Percentiles rank a stretch among this genome's conserved stretches.
phyloP scores from a whole-genome alignment of 345 rosid genomes.

The Ricinus communis region DNA sequence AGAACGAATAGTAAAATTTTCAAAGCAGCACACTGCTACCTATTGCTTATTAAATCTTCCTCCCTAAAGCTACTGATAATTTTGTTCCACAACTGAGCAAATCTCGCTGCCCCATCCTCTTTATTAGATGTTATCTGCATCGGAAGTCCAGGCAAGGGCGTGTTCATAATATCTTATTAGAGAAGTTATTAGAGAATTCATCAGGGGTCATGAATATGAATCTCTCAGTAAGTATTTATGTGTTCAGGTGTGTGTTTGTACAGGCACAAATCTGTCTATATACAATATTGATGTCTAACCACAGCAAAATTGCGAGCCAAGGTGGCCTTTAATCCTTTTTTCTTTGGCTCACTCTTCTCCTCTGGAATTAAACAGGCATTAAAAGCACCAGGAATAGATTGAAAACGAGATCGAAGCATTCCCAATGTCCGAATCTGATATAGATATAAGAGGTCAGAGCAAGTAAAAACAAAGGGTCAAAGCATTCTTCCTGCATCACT shows the following conservation, averaged over 20 bases:
- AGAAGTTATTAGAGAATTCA: background rate
- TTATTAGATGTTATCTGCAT: constrained; percentile 58
- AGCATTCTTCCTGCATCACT: background rate
- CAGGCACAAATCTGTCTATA: background rate
- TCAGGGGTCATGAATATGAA: background rate
- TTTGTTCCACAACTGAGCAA: constrained; percentile 98
- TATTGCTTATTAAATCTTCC: constrained; percentile 88
- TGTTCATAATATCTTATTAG: background rate
- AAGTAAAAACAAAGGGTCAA: background rate
- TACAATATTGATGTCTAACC: constrained; percentile 37
- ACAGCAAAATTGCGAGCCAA: constrained; percentile 54
- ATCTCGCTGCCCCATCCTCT: constrained; percentile 83
- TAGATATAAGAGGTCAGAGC: constrained; percentile 14
- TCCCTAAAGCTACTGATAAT: constrained; percentile 93
- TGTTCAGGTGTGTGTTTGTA: no score
- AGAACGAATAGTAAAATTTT: background rate
- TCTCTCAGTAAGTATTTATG: no score
- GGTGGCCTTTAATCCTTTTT: constrained; percentile 70
- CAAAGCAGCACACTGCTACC: constrained; percentile 35
- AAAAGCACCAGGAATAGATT: constrained; percentile 86
- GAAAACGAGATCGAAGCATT: constrained; percentile 96
- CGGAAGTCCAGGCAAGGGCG: constrained; percentile 8
- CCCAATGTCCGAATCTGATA: constrained; percentile 93
- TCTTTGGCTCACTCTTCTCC: constrained; percentile 57
- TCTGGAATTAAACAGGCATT: constrained; percentile 77